Evolutionary conservation across 176 grass and related monocot genomes (phyloP).

Genomic region (Eleusine indica): DNA sequence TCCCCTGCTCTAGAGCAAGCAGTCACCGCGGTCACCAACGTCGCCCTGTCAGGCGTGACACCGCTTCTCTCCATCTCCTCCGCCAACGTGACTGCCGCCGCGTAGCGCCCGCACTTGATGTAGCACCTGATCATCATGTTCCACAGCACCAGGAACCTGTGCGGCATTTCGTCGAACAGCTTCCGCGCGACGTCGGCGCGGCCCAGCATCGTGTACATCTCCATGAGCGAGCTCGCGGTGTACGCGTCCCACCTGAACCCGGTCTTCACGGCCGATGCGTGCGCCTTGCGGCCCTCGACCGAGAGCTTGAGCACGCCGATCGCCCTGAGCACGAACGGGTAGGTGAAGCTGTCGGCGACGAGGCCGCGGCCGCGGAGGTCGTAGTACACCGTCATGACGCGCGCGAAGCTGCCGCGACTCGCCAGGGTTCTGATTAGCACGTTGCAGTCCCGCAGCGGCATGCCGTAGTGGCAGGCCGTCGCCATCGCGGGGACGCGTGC

Average conservation of each 20-base stretch:
- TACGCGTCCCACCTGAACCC: slow-evolving; percentile 58
- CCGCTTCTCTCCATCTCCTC: slow-evolving; percentile 47
- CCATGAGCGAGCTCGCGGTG: slow-evolving; percentile 59
- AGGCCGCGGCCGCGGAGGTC: slow-evolving; percentile 52
- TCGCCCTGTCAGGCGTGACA: slow-evolving; percentile 44
- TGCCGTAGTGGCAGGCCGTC: slow-evolving; percentile 33
- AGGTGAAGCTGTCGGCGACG: slow-evolving; percentile 70
- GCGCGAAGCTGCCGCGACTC: slow-evolving; percentile 37
- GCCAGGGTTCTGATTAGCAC: slow-evolving; percentile 59
- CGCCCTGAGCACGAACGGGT: slow-evolving; percentile 65
- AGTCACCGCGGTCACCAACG: slow-evolving; percentile 46
- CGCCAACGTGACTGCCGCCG: slow-evolving; percentile 40
- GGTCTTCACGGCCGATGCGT: slow-evolving; percentile 44
- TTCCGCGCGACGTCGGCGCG: slow-evolving; percentile 24
- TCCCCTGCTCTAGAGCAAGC: slow-evolving; percentile 52
- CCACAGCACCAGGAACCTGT: slow-evolving; percentile 44
- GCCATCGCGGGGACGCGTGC: slow-evolving; percentile 27
- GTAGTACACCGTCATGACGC: slow-evolving; percentile 53
- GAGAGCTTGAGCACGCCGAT: slow-evolving; percentile 50
- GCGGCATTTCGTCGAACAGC: slow-evolving; percentile 67
- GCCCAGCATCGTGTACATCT: slow-evolving; percentile 55
- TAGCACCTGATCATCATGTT: slow-evolving; percentile 66
- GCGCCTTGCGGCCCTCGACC: slow-evolving; percentile 51
- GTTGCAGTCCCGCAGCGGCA: slow-evolving; percentile 58
- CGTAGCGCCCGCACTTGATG: slow-evolving; percentile 44